These are phyloP conservation scores for Leucosporidium scottii DNA, from an alignment of 768 basidiomycete genomes.

Conservation along the genomic window DNA sequence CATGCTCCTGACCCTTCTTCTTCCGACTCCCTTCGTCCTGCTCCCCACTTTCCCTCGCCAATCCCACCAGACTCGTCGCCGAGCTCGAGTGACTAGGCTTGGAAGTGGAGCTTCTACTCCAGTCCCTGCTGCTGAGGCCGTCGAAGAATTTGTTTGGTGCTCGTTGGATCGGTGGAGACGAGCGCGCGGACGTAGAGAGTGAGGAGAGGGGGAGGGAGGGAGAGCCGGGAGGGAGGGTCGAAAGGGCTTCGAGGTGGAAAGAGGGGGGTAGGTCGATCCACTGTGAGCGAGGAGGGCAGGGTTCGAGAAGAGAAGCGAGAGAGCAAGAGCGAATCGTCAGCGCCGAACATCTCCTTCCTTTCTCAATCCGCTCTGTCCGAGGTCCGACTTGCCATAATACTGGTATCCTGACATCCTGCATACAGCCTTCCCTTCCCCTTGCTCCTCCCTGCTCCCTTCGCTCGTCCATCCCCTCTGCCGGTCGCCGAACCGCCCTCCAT, in stretches of 20 bases:
- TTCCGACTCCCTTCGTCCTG: neutral
- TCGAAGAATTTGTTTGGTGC: constrained; percentile 37
- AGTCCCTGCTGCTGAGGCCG: constrained; percentile 20
- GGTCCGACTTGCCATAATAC: constrained; percentile 8
- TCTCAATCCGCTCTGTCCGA: neutral
- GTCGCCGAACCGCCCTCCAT: neutral
- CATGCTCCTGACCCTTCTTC: constrained; percentile 5
- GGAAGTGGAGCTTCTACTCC: neutral
- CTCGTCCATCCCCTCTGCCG: neutral
- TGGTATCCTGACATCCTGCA: constrained; percentile 29
- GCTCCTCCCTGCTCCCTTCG: neutral
- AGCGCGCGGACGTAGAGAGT: constrained; percentile 13
- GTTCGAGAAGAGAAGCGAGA: too few species aligned
- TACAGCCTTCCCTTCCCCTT: constrained; percentile 14
- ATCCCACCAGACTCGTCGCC: neutral
- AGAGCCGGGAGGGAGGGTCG: neutral
- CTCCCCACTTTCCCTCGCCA: neutral
- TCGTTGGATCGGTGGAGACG: constrained; percentile 29
- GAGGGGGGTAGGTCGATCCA: constrained; percentile 31
- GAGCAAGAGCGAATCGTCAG: too few species aligned
- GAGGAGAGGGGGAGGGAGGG: constrained; percentile 12
- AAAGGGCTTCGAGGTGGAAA: constrained; percentile 12
- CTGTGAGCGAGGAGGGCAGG: neutral
- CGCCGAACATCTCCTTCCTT: too few species aligned
- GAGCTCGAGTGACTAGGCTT: neutral